phyloP scores from a whole-genome alignment of 129 eudicot genomes.

The Centrapalus pauciflorus region DNA sequence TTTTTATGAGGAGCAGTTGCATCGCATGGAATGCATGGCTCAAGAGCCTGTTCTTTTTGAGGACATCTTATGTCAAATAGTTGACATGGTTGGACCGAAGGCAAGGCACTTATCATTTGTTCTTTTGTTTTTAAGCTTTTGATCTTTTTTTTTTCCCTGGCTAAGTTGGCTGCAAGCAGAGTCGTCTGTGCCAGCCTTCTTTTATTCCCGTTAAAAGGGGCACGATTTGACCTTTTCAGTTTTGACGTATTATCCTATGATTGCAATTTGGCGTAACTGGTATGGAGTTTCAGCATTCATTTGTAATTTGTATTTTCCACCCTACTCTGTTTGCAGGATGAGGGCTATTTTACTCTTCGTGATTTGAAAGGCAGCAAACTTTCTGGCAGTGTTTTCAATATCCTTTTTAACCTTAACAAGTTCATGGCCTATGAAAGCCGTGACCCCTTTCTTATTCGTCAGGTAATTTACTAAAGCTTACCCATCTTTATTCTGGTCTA shows the following conservation, averaged over 20 bases:
- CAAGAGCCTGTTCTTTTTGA: slow-evolving; percentile 96
- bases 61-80: slow-evolving; percentile 86
- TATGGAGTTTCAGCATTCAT: background rate
- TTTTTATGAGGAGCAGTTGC: slow-evolving; percentile 93
- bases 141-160: slow-evolving; percentile 6
- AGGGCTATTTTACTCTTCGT: slow-evolving; percentile 59
- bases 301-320: background rate
- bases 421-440: slow-evolving; percentile 97
- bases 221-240: background rate
- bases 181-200: background rate
- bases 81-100: slow-evolving; percentile 93
- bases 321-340: slow-evolving; percentile 41
- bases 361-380: slow-evolving; percentile 76
- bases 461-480: slow-evolving; percentile 56
- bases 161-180: background rate
- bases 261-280: background rate
- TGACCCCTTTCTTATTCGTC: slow-evolving; percentile 88
- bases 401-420: slow-evolving; percentile 86
- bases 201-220: background rate
- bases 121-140: background rate
- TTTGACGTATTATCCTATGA: background rate
- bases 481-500: background rate
- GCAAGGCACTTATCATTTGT: slow-evolving; percentile 20
- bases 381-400: slow-evolving; percentile 77
- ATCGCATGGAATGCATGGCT: slow-evolving; percentile 97